Evolutionary conservation across 2,329 filamentous ascomycete species (phyloP), one percentile per base, ranked within the genome.

Genomic region (Orbilia blumenaviensis): DNA sequence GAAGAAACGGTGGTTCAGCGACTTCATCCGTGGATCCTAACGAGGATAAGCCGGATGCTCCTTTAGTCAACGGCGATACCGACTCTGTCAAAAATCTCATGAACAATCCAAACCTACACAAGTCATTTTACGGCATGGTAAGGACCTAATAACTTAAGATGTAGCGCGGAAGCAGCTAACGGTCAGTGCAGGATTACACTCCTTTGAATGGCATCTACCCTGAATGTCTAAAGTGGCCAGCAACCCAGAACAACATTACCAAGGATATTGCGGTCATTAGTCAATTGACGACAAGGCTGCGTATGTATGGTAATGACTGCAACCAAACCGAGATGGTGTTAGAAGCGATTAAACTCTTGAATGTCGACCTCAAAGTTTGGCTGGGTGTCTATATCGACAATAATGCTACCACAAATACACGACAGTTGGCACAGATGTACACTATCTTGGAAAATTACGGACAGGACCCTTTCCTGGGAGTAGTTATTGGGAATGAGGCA

Each of bases 241-340:
- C 94, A 0, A 94, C 90, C 34, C 94, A 97, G 82, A 97, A 98
- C 84, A 97, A 98, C 82, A 87, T 98, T 78, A 98, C 95, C 0
- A 89, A 92, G 63, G 94, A 98, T 82, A 85, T 97, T 72, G 94
- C 95, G 0, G 90, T 97, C 8, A 88, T 98, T 61, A 93, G 92
- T 10, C 93, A 97, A 82, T 86, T 98, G 46, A 97, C 93, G 74
- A 94, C 96, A 82, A 90, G 89, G 2, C 88, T 98, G 54, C 90
- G 94, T 6, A 86, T 97, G 0, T 98, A 98, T 82, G 94, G 94
- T 58, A 98, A 93, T 10, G 94, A 98, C 84, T 98, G 94, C 86
- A 97, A 97, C 83, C 94, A 98, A 83, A 98, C 94, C 0, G 88
- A 97, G 83, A 95, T 98, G 91, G 88, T 96, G 0, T 85, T 98